A percentile compares a stretch with the other conserved stretches of the same genome.
Evolutionary conservation across 1,284 basidiomycete species (phyloP).

Genomic region (Bjerkandera adusta): DNA sequence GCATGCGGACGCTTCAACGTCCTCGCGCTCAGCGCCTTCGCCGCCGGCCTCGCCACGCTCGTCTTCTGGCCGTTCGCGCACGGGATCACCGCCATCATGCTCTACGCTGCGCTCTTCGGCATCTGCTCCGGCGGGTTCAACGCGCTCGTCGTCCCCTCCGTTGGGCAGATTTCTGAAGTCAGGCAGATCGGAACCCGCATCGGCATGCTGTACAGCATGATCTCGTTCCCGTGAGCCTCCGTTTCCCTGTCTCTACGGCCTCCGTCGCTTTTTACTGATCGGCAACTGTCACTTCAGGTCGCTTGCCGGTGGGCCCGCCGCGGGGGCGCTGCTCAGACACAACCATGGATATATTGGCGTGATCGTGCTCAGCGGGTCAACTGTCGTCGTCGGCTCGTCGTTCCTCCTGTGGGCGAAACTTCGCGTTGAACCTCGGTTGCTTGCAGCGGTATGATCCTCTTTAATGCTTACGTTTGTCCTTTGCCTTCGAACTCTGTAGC

Average conservation of each 20-base stretch:
- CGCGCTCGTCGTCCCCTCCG: constrained; percentile 30
- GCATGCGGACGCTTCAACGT: constrained; percentile 53
- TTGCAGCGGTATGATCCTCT: constrained; percentile 36
- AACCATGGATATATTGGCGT: constrained; percentile 48
- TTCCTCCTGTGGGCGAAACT: constrained; percentile 49
- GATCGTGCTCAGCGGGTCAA: constrained; percentile 56
- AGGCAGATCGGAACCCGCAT: constrained; percentile 56
- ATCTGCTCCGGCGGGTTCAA: constrained; percentile 35
- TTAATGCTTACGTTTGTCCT: neutral
- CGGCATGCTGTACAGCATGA: constrained; percentile 57
- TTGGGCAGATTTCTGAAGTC: constrained; percentile 43
- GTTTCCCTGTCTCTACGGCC: neutral
- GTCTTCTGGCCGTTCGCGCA: constrained; percentile 52
- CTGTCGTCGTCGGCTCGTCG: constrained; percentile 53
- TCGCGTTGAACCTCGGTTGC: constrained; percentile 39
- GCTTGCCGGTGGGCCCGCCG: constrained; percentile 56
- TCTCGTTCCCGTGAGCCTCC: constrained; percentile 62
- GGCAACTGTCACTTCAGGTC: constrained; percentile 38
- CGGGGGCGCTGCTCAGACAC: constrained; percentile 48
- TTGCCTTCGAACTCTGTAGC: no score
- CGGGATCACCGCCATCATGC: constrained; percentile 35
- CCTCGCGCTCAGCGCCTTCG: constrained; percentile 55
- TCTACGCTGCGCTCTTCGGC: constrained; percentile 58
- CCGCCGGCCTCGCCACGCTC: constrained; percentile 56
- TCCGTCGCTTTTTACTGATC: neutral